These are phyloP conservation scores for Saccharomycopsis capsularis DNA, from an alignment of 805 yeast genomes.

Conservation along the genomic window DNA sequence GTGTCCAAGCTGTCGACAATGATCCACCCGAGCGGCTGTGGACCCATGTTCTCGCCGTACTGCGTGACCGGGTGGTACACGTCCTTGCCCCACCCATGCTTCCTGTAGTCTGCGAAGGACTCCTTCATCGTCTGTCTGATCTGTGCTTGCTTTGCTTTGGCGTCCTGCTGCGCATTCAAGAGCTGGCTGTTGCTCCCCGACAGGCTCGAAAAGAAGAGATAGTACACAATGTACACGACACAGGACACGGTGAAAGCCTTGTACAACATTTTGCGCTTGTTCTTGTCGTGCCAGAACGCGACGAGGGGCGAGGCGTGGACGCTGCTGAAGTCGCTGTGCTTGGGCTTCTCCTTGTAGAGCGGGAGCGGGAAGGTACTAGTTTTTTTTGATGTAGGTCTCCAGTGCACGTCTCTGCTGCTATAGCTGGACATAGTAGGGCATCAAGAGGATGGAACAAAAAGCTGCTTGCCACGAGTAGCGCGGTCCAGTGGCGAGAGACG, in stretches of 20 bases:
- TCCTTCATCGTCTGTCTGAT: constrained; percentile 65
- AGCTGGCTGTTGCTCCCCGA: constrained; percentile 4
- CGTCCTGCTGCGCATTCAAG: constrained; percentile 1
- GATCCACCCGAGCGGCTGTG: constrained; percentile 84
- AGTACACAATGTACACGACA: constrained; percentile 36
- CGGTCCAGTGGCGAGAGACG: too few species aligned
- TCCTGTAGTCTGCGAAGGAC: constrained; percentile 71
- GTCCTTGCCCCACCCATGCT: constrained; percentile 81
- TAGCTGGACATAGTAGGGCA: neutral
- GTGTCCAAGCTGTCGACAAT: constrained; percentile 86
- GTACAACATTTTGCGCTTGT: constrained; percentile 33
- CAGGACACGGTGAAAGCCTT: constrained; percentile 37
- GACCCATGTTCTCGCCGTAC: constrained; percentile 66
- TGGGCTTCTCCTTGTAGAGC: constrained; percentile 47
- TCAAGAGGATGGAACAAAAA: too few species aligned
- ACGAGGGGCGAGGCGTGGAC: neutral
- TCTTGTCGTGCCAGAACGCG: constrained; percentile 18
- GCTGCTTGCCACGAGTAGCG: too few species aligned
- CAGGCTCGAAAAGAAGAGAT: constrained; percentile 24
- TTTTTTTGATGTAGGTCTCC: constrained; percentile 5
- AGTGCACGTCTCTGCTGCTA: constrained; percentile 2
- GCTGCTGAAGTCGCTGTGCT: neutral
- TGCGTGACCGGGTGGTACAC: constrained; percentile 63
- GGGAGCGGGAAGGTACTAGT: constrained; percentile 31
- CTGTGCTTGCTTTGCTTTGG: constrained; percentile 37